phyloP scores from a whole-genome alignment of 345 rosid species.

The Euphorbia tirucalli region DNA sequence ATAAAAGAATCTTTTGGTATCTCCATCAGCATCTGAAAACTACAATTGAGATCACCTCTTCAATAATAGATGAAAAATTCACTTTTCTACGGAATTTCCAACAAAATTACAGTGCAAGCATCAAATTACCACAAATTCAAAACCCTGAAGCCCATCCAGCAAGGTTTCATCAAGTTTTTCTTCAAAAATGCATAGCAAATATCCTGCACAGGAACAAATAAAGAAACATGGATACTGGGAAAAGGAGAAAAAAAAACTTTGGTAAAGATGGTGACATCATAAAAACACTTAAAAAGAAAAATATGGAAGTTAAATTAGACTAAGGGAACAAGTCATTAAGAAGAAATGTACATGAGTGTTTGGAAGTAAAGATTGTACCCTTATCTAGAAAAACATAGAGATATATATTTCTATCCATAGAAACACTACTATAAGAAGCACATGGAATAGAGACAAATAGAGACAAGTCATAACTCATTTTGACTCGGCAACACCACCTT shows the following conservation, averaged over 20 bases:
- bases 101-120: no score
- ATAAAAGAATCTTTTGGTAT: slow-evolving; percentile 70
- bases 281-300: background rate
- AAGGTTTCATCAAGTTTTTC: no score
- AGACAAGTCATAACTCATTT: background rate
- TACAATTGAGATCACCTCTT: slow-evolving; percentile 27
- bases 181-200: no score
- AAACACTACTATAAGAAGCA: background rate
- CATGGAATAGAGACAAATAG: no score
- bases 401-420: background rate
- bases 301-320: background rate
- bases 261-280: background rate
- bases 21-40: slow-evolving; percentile 78
- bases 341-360: background rate
- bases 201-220: no score
- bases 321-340: background rate
- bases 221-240: no score
- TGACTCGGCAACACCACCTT: background rate
- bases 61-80: no score
- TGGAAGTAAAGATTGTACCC: background rate
- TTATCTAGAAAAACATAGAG: background rate
- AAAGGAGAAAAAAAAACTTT: no score
- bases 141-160: no score
- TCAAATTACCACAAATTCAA: no score
- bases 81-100: no score